Percentiles rank a stretch among this genome's conserved stretches.
Evolutionary conservation across 2,329 filamentous ascomycete species (phyloP).

Genomic region (Arthrobotrys pseudoclavata): DNA sequence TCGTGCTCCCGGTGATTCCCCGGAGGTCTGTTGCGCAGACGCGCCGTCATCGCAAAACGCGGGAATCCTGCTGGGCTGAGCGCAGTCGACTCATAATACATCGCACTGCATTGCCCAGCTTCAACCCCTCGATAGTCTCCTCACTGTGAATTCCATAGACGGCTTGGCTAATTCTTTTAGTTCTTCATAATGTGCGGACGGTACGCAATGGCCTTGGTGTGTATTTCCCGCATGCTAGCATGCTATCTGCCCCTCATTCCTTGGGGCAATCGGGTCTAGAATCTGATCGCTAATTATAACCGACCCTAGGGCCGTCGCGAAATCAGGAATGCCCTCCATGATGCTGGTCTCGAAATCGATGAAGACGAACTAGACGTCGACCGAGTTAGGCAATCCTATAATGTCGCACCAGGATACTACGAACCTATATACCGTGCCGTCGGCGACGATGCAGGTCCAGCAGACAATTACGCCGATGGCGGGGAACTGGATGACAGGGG

Average conservation of each 20-base stretch:
- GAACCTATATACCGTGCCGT: slow-evolving; percentile 89
- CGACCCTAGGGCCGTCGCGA: slow-evolving; percentile 51
- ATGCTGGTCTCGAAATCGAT: slow-evolving; percentile 52
- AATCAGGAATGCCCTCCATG: slow-evolving; percentile 54
- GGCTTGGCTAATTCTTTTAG: not conserved
- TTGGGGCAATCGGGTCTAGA: not conserved
- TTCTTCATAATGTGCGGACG: slow-evolving; percentile 55
- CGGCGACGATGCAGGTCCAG: slow-evolving; percentile 69
- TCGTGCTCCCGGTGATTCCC: not conserved
- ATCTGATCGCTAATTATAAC: slow-evolving; percentile 1
- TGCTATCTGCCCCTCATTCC: slow-evolving; percentile 2
- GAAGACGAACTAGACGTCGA: slow-evolving; percentile 56
- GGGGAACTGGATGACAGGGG: slow-evolving; percentile 60
- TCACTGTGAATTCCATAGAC: not conserved
- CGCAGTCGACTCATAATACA: slow-evolving; percentile 2
- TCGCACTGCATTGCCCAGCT: not conserved
- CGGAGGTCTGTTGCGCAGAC: slow-evolving; percentile 27
- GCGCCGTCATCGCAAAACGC: slow-evolving; percentile 41
- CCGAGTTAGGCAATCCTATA: slow-evolving; percentile 79
- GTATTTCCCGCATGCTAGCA: not conserved
- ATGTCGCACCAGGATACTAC: slow-evolving; percentile 89
- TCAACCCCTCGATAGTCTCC: not conserved
- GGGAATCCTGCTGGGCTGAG: slow-evolving; percentile 4
- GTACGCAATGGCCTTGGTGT: slow-evolving; percentile 60
- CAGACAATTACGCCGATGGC: slow-evolving; percentile 61